Percentiles rank a stretch among this genome's conserved stretches.
Evolutionary conservation across 306 rosid species (phyloP).

Genomic region (Echinosophora koreensis): DNA sequence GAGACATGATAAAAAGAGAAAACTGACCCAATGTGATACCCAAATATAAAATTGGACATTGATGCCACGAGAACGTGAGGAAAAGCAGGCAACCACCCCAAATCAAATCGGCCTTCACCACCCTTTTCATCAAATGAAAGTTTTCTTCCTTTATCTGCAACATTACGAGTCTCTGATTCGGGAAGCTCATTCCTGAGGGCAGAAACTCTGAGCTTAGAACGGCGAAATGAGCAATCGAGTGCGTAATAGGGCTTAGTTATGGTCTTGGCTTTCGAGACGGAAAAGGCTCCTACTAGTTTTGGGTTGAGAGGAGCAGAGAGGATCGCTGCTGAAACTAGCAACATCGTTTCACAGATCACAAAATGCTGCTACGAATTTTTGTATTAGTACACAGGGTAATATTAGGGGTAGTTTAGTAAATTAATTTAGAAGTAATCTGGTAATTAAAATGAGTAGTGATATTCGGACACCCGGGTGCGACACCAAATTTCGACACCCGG

Average conservation of each 20-base stretch:
- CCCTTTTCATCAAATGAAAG: slow-evolving; percentile 30
- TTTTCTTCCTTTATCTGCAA: slow-evolving; percentile 54
- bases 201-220: slow-evolving; percentile 40
- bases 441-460: no score
- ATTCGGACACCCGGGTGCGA: no score
- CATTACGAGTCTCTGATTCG: slow-evolving; percentile 28
- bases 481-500: no score
- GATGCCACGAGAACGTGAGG: slow-evolving; percentile 83
- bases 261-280: slow-evolving; percentile 15
- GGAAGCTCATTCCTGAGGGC: slow-evolving; percentile 58
- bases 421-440: no score
- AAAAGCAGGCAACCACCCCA: slow-evolving; percentile 81
- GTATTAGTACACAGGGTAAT: no score
- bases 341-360: slow-evolving; percentile 3
- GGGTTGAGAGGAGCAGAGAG: slow-evolving; percentile 19
- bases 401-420: no score
- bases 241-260: slow-evolving; percentile 11
- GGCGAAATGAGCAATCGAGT: slow-evolving; percentile 37
- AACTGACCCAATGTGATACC: slow-evolving; percentile 89
- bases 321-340: slow-evolving; percentile 29
- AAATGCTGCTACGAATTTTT: neutral
- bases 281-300: neutral
- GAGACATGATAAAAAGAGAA: neutral
- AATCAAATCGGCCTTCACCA: slow-evolving; percentile 47
- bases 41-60: slow-evolving; percentile 84